Evolutionary conservation across 306 rosid genomes (phyloP), one percentile per base, ranked within the genome.

Genomic region (Prinsepia uniflora): DNA sequence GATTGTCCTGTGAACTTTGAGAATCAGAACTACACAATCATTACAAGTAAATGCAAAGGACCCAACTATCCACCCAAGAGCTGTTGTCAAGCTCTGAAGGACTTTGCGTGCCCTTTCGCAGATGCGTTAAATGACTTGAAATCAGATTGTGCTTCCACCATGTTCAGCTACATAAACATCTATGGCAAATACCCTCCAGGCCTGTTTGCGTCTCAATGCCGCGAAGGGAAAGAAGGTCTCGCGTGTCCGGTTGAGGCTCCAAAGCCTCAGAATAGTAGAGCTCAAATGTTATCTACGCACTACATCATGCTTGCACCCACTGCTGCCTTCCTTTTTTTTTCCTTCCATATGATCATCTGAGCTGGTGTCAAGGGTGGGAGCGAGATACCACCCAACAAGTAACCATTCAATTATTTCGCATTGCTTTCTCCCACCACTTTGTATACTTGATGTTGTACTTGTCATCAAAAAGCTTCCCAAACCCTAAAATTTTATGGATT

Each of bases 111-210:
- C 75, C 91, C 95, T 24, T 80, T 79, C n/a, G 49, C 64, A 0
- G 78, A 71, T 2, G 72, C 77, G 0, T 64, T 94, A 0, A 83
- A 72, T 41, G 92, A 91, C 76, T 5, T 50, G 65, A 60, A 79
- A 56, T 84, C 47, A 7, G 84, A 94, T 67, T 94, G 97, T 12
- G 84, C 89, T 6, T 4, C 78, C 0, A 86, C 88, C 42, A 94
- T 94, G 99, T 94, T 94, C 65, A 94, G 92, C 77, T 91, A 94
- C 92, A 94, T 94, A 19, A 94, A 86, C 73, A 53, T 89, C 55
- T 91, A 91, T 44, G 99, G 97, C 0, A 84, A 85, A 50, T 94
- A 94, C 83, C 99, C 97, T 3, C 92, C 99, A 20, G 96, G 97
- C 61, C 81, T 94, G 10, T 94, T 94, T 70, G 81, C 97, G 1